These are phyloP conservation scores for Aspergillus baeticus DNA, from an alignment of 495 filamentous ascomycete species.

Conservation along the genomic window DNA sequence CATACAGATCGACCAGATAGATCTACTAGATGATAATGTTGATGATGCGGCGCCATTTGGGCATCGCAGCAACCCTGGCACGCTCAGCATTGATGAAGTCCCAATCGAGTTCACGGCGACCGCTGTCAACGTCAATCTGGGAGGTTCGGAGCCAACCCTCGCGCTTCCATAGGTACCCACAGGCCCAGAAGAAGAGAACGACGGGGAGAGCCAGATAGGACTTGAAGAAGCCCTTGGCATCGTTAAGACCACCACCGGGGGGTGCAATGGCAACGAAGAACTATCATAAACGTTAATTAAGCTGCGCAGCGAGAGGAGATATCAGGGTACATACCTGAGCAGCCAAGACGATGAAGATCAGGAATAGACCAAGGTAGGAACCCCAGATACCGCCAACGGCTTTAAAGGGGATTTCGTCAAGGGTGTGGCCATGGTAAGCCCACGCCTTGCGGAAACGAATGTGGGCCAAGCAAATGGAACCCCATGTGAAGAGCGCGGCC, in stretches of 20 bases:
- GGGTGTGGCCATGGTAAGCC: conserved; percentile 51
- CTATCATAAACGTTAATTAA: conserved; percentile 22
- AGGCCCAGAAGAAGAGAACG: conserved; percentile 40
- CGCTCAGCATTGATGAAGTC: conserved; percentile 45
- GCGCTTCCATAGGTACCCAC: conserved; percentile 61
- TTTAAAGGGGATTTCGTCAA: conserved; percentile 71
- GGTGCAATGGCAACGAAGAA: conserved; percentile 47
- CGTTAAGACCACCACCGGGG: conserved; percentile 24
- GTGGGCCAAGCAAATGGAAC: conserved; percentile 67
- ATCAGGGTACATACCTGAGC: conserved; percentile 35
- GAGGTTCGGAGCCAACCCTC: conserved; percentile 49
- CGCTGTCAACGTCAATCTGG: conserved; percentile 64
- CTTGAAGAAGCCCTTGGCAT: conserved; percentile 59
- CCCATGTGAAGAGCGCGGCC: conserved; percentile 68
- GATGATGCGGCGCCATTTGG: conserved; percentile 48
- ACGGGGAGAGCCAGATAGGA: conserved; percentile 63
- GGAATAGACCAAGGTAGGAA: conserved; percentile 60
- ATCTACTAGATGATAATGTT: conserved; percentile 43
- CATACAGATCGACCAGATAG: no score
- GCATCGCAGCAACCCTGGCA: conserved; percentile 39
- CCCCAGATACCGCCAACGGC: conserved; percentile 66
- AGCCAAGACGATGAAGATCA: conserved; percentile 60
- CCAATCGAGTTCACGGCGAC: conserved; percentile 58
- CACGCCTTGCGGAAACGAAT: conserved; percentile 70
- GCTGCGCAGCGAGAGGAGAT: background rate